Conservation (phyloP, 2,329 filamentous ascomycete species). For the Myriangium duriaei region DNA sequence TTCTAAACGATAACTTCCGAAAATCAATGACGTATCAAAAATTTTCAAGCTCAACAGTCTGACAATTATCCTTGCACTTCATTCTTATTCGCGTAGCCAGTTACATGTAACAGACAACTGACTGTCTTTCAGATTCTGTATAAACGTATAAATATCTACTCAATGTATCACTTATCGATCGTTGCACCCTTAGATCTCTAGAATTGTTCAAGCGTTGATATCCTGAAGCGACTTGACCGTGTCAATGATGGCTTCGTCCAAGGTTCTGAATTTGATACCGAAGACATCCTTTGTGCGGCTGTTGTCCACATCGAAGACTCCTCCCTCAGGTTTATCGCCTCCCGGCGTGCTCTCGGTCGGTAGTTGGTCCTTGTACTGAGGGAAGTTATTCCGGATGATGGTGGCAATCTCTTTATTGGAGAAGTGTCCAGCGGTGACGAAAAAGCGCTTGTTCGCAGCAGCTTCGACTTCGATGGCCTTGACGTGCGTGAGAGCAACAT, state of each 20-base stretch:
- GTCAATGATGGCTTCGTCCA: constrained; percentile 50
- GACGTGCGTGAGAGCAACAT: constrained; percentile 54
- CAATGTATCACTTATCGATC: too few relatives aligned
- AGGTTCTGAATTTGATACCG: constrained; percentile 44
- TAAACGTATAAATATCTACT: too few relatives aligned
- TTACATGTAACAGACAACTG: not conserved
- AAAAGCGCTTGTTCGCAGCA: constrained; percentile 51
- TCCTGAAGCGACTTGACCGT: constrained; percentile 51
- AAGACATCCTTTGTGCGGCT: constrained; percentile 42
- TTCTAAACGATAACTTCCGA: constrained; percentile 31
- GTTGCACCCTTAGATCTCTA: not conserved
- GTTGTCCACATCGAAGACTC: constrained; percentile 46
- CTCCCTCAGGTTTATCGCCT: constrained; percentile 34
- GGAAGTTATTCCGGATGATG: constrained; percentile 43
- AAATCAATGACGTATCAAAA: constrained; percentile 24
- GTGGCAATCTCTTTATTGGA: constrained; percentile 47
- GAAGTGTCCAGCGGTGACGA: constrained; percentile 48
- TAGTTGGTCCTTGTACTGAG: constrained; percentile 38
- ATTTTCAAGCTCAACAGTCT: constrained; percentile 45
- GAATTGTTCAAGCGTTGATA: constrained; percentile 31
- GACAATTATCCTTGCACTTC: constrained; percentile 20
- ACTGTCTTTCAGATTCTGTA: too few relatives aligned
- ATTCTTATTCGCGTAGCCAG: too few relatives aligned
- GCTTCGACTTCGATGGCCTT: constrained; percentile 43
- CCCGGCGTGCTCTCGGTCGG: constrained; percentile 30